Conservation (phyloP, 2,329 filamentous ascomycete species). For the Ophiostoma quercus region DNA sequence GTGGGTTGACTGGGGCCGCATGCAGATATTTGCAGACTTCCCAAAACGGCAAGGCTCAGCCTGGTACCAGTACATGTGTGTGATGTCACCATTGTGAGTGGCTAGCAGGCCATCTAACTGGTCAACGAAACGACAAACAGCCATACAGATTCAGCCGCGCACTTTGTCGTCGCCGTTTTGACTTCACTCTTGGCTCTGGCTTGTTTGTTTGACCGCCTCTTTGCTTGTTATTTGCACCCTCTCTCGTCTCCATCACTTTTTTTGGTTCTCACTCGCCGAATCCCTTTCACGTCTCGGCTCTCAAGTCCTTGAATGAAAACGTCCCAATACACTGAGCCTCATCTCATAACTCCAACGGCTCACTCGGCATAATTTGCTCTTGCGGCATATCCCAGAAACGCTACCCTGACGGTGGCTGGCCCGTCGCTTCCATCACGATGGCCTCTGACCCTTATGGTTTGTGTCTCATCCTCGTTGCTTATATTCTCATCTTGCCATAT, state of each 20-base stretch:
- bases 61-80: constrained; percentile 18
- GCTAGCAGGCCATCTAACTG: constrained; percentile 12
- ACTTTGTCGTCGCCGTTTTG: not conserved
- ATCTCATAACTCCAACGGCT: not conserved
- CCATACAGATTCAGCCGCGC: not conserved
- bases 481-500: not conserved
- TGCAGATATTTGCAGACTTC: not conserved
- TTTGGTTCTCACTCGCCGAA: not conserved
- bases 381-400: not conserved
- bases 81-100: constrained; percentile 23
- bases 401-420: not conserved
- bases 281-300: not conserved
- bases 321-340: not conserved
- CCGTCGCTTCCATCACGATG: not conserved
- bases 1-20: not conserved
- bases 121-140: constrained; percentile 7
- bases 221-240: not conserved
- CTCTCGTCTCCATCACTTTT: not conserved
- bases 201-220: not conserved
- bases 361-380: not conserved
- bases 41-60: constrained; percentile 3
- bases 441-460: not conserved
- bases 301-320: not conserved
- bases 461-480: not conserved
- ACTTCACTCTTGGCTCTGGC: not conserved